Evolutionary conservation across 1,284 basidiomycete species (phyloP).

Genomic region (Abortiporus biennis): DNA sequence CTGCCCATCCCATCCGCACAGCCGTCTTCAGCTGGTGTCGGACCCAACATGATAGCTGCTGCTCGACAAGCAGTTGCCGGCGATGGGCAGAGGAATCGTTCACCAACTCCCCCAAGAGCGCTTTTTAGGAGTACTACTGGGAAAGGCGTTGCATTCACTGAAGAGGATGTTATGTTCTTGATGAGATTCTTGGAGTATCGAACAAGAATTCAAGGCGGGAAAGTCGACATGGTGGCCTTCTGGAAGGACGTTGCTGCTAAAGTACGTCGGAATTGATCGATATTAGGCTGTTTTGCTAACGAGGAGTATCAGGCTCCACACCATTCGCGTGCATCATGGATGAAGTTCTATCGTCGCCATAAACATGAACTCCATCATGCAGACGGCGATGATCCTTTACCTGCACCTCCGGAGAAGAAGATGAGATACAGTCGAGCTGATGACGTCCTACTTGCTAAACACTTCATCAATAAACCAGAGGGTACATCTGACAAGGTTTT

Average conservation of each 20-base stretch:
- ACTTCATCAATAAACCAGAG: constrained; percentile 61
- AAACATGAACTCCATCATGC: constrained; percentile 70
- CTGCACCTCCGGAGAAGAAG: constrained; percentile 73
- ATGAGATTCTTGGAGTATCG: constrained; percentile 61
- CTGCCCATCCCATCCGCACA: constrained; percentile 7
- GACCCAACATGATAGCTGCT: constrained; percentile 38
- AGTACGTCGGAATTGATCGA: constrained; percentile 30
- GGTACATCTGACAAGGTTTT: constrained; percentile 78
- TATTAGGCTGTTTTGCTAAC: neutral
- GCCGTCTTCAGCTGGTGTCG: constrained; percentile 26
- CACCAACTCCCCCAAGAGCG: constrained; percentile 71
- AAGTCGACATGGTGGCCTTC: constrained; percentile 74
- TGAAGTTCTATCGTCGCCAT: constrained; percentile 82
- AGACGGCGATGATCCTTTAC: constrained; percentile 60
- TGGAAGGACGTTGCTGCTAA: constrained; percentile 80
- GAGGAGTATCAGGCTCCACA: constrained; percentile 57
- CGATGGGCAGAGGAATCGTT: constrained; percentile 45
- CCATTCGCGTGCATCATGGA: constrained; percentile 83
- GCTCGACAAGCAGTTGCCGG: constrained; percentile 38
- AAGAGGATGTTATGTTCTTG: constrained; percentile 70
- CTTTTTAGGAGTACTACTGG: constrained; percentile 77
- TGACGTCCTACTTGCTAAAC: constrained; percentile 69
- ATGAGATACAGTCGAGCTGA: constrained; percentile 74
- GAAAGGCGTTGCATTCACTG: constrained; percentile 80
- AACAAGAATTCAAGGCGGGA: constrained; percentile 44